Percentiles rank a stretch among this genome's conserved stretches.
Conservation (phyloP, 495 filamentous ascomycete genomes). For the Aspergillus bertholletiae region DNA sequence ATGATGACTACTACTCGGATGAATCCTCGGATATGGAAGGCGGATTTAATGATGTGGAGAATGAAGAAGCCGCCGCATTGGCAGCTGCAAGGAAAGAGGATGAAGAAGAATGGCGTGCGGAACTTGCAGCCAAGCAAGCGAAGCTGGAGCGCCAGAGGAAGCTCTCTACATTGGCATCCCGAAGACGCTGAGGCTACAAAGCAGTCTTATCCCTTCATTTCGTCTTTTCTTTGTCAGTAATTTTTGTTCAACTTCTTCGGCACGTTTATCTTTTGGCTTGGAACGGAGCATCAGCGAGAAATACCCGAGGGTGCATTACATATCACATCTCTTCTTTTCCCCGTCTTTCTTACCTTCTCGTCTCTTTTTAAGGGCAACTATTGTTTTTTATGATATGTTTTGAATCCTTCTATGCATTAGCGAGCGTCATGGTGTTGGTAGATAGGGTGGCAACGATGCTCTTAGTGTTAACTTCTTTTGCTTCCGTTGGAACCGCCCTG, state of each 20-base stretch:
- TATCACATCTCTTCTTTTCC: constrained; percentile 15
- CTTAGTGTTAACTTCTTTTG: constrained; percentile 15
- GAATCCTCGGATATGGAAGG: constrained; percentile 65
- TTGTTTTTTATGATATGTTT: constrained; percentile 12
- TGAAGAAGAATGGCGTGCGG: constrained; percentile 50
- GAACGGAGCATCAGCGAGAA: constrained; percentile 24
- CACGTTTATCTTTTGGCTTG: constrained; percentile 13
- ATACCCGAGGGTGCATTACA: constrained; percentile 27
- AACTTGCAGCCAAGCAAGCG: constrained; percentile 50
- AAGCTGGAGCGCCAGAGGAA: constrained; percentile 56
- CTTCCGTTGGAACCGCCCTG: too few relatives aligned
- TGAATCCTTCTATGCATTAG: constrained; percentile 22
- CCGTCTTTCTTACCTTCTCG: constrained; percentile 14
- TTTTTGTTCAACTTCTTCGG: neutral
- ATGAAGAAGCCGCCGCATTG: constrained; percentile 53
- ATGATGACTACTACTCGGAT: constrained; percentile 56
- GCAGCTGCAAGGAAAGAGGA: constrained; percentile 54
- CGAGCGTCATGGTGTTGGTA: constrained; percentile 35
- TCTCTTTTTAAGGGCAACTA: constrained; percentile 4
- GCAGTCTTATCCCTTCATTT: constrained; percentile 13
- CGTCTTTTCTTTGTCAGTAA: constrained; percentile 6
- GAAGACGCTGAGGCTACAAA: constrained; percentile 21
- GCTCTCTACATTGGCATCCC: constrained; percentile 43
- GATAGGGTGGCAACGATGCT: constrained; percentile 22
- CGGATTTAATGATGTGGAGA: constrained; percentile 54